Evolutionary conservation across 306 rosid species (phyloP).

Genomic region (Pterocarpus santalinus): DNA sequence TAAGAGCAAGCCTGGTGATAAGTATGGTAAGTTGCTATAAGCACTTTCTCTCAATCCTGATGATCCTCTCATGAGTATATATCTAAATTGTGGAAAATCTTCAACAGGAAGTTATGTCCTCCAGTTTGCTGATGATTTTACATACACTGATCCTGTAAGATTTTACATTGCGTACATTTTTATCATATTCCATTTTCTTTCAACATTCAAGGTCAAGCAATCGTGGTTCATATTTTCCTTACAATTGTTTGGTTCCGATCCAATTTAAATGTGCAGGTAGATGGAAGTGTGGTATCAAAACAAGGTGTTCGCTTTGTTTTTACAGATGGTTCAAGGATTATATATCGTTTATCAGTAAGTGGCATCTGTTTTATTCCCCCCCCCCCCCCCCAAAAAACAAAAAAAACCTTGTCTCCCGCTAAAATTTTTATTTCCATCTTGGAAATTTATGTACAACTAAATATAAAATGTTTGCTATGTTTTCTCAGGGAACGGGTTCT

Average conservation of each 20-base stretch:
- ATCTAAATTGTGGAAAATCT: constrained; percentile 34
- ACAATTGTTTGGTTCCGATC: constrained; percentile 17
- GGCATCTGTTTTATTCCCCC: constrained; percentile 9
- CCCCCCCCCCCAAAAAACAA: too few species aligned
- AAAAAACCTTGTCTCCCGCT: neutral
- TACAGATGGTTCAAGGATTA: constrained; percentile 94
- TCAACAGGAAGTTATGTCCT: constrained; percentile 80
- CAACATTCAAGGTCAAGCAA: constrained; percentile 34
- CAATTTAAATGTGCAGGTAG: constrained; percentile 66
- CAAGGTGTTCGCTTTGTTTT: constrained; percentile 97
- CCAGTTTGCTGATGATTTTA: constrained; percentile 90
- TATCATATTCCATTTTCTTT: neutral
- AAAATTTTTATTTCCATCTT: constrained; percentile 7
- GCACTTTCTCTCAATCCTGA: constrained; percentile 31
- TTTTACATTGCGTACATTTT: constrained; percentile 15
- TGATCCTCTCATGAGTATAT: constrained; percentile 14
- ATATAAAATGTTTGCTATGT: constrained; percentile 11
- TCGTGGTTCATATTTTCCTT: constrained; percentile 29
- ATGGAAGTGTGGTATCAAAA: constrained; percentile 86
- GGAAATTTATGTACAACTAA: constrained; percentile 31
- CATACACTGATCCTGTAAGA: constrained; percentile 91
- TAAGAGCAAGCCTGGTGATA: constrained; percentile 82
- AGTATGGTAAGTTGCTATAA: constrained; percentile 69
- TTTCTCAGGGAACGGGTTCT: constrained; percentile 94
- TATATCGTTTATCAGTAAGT: constrained; percentile 92